Evolutionary conservation across 441 rosid species (phyloP).

Genomic region (Cnidoscolus chayamansa): DNA sequence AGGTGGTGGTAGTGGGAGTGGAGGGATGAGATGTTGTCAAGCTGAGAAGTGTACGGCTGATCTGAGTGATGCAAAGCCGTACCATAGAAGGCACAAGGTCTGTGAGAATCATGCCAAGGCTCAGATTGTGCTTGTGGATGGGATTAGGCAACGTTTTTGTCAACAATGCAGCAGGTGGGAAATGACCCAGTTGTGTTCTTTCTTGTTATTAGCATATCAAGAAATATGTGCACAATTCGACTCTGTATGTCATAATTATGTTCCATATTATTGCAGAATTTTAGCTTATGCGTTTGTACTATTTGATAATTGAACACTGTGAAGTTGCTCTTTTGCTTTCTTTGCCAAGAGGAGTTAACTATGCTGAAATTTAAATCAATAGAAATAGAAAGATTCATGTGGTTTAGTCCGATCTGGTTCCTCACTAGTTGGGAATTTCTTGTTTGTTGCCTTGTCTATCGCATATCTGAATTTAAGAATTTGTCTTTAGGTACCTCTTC

Average conservation of each 20-base stretch:
- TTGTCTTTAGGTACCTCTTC: background rate
- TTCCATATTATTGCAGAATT: background rate
- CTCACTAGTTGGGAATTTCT: background rate
- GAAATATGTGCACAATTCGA: background rate
- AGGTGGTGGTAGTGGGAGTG: conserved; percentile 23
- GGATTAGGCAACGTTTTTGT: conserved; percentile 57
- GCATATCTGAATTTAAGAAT: background rate
- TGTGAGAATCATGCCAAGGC: conserved; percentile 61
- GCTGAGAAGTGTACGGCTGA: conserved; percentile 49
- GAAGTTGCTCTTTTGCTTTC: background rate
- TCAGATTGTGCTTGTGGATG: conserved; percentile 46
- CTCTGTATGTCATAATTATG: conserved; percentile 1
- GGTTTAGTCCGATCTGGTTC: background rate
- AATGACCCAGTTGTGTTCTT: background rate
- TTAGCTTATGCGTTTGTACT: background rate
- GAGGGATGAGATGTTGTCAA: conserved; percentile 44
- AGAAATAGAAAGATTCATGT: background rate
- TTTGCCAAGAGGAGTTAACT: background rate
- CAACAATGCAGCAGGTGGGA: conserved; percentile 72
- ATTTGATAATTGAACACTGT: conserved; percentile 3
- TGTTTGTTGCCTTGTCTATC: background rate
- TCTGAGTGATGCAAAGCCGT: conserved; percentile 48
- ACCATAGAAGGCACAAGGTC: conserved; percentile 59
- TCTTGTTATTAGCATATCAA: background rate
- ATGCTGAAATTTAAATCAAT: background rate